Conservation (phyloP, 352 stramenopile genomes). For the Pythium diclinum region DNA sequence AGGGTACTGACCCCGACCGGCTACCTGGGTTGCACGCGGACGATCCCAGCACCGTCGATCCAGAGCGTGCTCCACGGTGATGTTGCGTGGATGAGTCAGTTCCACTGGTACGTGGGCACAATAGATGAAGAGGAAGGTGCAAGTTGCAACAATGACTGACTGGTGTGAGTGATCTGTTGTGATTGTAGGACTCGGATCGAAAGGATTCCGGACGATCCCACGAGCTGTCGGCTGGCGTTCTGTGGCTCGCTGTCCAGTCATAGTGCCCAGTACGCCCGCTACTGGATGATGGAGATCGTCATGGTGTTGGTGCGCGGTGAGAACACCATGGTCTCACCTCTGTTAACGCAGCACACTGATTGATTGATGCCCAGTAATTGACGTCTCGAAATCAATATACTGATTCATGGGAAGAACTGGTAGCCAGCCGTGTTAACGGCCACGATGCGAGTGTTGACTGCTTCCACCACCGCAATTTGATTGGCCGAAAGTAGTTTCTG, state of each 20-base stretch:
- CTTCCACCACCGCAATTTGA: neutral
- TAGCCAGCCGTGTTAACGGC: neutral
- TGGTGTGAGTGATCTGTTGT: neutral
- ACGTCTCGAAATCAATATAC: neutral
- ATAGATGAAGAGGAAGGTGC: too few relatives aligned
- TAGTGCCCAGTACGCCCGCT: neutral
- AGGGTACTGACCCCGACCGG: conserved; percentile 6
- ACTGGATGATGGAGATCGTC: conserved; percentile 18
- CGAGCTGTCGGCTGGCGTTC: conserved; percentile 16
- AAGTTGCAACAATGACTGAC: neutral
- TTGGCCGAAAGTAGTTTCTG: conserved; percentile 1
- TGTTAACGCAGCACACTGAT: too few relatives aligned
- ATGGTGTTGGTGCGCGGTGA: conserved; percentile 17
- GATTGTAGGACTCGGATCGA: conserved; percentile 18
- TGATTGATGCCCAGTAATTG: neutral
- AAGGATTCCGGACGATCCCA: neutral
- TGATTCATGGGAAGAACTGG: neutral
- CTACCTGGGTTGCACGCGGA: conserved; percentile 15
- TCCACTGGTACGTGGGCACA: conserved; percentile 13
- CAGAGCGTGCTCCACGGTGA: conserved; percentile 7
- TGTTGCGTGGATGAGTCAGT: conserved; percentile 16
- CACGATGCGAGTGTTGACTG: neutral
- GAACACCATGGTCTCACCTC: conserved; percentile 10
- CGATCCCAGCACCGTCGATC: conserved; percentile 7
- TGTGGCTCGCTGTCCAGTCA: conserved; percentile 13